Evolutionary conservation across 148 eudicot genomes (phyloP), one percentile per base, ranked within the genome.

Genomic region (Amaranthus palmeri): DNA sequence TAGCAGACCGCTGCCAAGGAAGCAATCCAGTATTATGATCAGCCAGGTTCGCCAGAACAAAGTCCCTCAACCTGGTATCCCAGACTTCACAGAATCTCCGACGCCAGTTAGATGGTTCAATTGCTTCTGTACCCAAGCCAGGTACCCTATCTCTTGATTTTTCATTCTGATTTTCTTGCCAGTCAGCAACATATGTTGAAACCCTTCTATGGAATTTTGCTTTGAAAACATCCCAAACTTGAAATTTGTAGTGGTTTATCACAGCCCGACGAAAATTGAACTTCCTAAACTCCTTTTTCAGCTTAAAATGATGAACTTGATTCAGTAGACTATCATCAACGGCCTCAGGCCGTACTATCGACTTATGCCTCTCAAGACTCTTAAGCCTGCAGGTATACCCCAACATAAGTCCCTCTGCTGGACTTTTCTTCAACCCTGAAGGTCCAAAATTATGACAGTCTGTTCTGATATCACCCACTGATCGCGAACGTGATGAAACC

Each of bases 331-430:
- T 84, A 3, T 78, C 73, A 50, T 90, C 91, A 0, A 96, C 81
- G 4, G 93, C 97, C 5, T 88, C 92, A 0, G 96, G 92, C 6
- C 90, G 75, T 0, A 92, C 72, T 46, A 96, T 96, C 0, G 97
- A 92, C 63, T 96, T 96, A 73, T 96, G 99, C 81, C 99, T 87
- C 86, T 96, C 99, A 0, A 93, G 86, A 56, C 84, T 77, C 75
- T 81, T 88, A 40, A 96, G 90, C 61, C 97, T 80, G 72, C 99
- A 96, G n/a, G 96, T 92, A 76, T 96, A 96, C 48, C 99, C 97
- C 13, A 81, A 79, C 3, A 86, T 92, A 7, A 92, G 85, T 8
- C 99, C 97, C 67, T 82, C 77, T 3, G 55, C 47, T 3, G 99
- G 99, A 0, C 69, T 76, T 13, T 81, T 74, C 64, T 72, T 83